Conservation (phyloP, 2,329 filamentous ascomycete species). For the Pseudogymnoascus sp. region DNA sequence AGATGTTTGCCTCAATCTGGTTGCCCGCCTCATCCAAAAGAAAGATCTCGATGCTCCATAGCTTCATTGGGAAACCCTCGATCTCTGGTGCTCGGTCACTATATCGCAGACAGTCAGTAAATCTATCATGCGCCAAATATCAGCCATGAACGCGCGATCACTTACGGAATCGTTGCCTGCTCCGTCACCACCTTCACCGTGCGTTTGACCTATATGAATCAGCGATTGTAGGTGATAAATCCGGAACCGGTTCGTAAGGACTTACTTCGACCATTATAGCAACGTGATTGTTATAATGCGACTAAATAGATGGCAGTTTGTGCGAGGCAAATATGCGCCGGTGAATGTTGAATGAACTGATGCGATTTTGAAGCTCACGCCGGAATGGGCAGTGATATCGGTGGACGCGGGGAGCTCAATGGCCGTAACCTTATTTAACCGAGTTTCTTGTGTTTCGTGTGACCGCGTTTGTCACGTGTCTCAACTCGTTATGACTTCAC, state of each 20-base stretch:
- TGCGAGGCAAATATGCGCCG: not conserved
- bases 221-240: constrained; percentile 9
- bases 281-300: not conserved
- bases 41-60: constrained; percentile 82
- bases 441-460: constrained; percentile 9
- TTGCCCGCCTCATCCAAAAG: constrained; percentile 80
- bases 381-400: constrained; percentile 15
- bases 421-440: constrained; percentile 5
- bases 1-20: constrained; percentile 71
- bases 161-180: constrained; percentile 57
- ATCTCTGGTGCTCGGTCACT: constrained; percentile 73
- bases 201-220: constrained; percentile 56
- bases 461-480: constrained; percentile 9
- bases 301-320: not conserved
- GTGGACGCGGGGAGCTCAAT: constrained; percentile 15
- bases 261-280: constrained; percentile 11
- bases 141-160: constrained; percentile 35
- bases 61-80: constrained; percentile 84
- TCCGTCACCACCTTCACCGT: constrained; percentile 88
- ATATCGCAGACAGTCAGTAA: constrained; percentile 22
- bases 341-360: constrained; percentile 13
- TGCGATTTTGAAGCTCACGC: constrained; percentile 18
- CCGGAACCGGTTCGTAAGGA: not conserved
- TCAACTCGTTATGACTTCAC: constrained; percentile 1
- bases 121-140: constrained; percentile 12